Conservation (phyloP, 768 basidiomycete species). For the Suillus spraguei region DNA sequence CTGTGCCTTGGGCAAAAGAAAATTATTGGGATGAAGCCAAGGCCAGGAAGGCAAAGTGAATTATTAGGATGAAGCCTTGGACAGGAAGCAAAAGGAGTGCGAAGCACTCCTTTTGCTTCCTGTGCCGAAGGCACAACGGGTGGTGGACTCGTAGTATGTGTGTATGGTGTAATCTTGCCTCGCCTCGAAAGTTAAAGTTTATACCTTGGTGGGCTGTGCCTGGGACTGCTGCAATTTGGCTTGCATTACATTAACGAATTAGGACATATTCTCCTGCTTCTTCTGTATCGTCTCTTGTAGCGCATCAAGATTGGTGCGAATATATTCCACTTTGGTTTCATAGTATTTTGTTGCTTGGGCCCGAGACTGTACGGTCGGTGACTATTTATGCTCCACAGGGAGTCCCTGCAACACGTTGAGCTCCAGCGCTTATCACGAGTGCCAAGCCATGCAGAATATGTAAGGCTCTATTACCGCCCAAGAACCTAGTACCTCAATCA, state of each 20-base stretch:
- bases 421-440: neutral
- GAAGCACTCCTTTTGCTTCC: too few species aligned
- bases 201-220: conserved; percentile 2
- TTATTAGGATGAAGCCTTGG: too few species aligned
- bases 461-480: too few species aligned
- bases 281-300: conserved; percentile 88
- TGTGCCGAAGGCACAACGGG: too few species aligned
- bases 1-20: too few species aligned
- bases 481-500: too few species aligned
- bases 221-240: conserved; percentile 46
- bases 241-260: conserved; percentile 74
- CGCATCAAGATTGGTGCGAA: conserved; percentile 80
- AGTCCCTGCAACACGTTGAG: neutral
- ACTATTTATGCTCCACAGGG: neutral
- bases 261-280: conserved; percentile 89
- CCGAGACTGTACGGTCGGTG: conserved; percentile 66
- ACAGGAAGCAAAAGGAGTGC: too few species aligned
- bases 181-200: neutral
- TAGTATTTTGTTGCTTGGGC: conserved; percentile 83
- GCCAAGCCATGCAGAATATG: neutral
- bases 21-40: too few species aligned
- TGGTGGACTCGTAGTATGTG: too few species aligned
- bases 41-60: too few species aligned
- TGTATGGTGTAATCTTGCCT: conserved; percentile 7
- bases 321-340: conserved; percentile 75